Evolutionary conservation across 441 rosid genomes (phyloP), one percentile per base, ranked within the genome.

Genomic region (Gossypium trilobum): DNA sequence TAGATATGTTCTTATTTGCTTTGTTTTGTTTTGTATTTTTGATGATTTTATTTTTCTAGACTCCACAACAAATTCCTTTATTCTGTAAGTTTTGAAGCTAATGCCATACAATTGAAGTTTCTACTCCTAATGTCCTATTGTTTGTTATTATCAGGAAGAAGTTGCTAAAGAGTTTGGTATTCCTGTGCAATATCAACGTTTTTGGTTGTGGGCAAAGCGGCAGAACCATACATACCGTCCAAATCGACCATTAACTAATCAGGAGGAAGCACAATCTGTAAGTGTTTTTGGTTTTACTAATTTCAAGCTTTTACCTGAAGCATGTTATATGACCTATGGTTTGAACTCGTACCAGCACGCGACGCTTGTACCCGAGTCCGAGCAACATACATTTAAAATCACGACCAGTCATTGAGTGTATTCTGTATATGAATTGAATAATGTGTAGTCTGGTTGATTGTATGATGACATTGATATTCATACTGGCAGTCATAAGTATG

Each of bases 201-300:
- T 83, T 72, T 85, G 88, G 88, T 73, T 85, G 58, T 85, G 88
- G 88, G 86, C 84, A 70, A 81, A 85, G 84, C 85, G 86, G 29
- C 84, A 79, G 66, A 85, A 83, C 71, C 80, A 83, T 62, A 85
- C 88, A 11, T 83, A 85, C 73, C 88, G 88, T 36, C 86, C 86
- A 52, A 83, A 83, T 63, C 78, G 86, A 55, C 86, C 80, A n/a
- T 68, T 85, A 73, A 75, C 78, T 11, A 62, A 72, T 44, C 80
- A 71, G 65, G 88, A 85, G 77, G 84, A 85, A 73, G 80, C 78
- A 31, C 82, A 81, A 36, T 59, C 84, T 0, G 88, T 81, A 77
- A 81, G 86, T 23, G 22, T 58, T 74, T 39, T 75, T 52, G 60
- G 65, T 56, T 76, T 54, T 10, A 62, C 20, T 55, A 17, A 17